phyloP scores from a whole-genome alignment of 805 yeast species.

The Yueomyces sp. region DNA sequence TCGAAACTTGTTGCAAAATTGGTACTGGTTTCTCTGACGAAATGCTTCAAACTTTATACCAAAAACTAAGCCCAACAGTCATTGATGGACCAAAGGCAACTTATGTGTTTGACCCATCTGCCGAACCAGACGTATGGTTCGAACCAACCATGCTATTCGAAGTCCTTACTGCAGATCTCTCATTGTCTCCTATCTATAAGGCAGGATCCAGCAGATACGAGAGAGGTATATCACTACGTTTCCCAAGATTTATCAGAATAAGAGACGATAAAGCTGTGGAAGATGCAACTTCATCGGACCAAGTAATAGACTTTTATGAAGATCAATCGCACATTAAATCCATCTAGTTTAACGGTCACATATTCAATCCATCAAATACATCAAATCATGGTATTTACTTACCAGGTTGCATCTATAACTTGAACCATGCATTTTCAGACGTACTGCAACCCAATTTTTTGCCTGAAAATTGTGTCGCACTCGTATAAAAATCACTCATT shows the following conservation, averaged over 20 bases:
- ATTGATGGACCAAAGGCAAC: constrained; percentile 51
- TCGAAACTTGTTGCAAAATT: constrained; percentile 89
- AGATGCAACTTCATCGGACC: constrained; percentile 78
- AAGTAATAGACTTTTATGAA: constrained; percentile 71
- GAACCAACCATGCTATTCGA: constrained; percentile 79
- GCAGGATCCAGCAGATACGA: constrained; percentile 66
- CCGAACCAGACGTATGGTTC: constrained; percentile 88
- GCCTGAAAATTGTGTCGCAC: too few species aligned
- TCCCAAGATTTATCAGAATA: constrained; percentile 72
- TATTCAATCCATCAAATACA: neutral
- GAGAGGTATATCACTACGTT: constrained; percentile 75
- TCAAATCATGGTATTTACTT: too few species aligned
- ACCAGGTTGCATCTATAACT: too few species aligned
- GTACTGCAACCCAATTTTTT: too few species aligned
- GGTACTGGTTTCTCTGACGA: constrained; percentile 97
- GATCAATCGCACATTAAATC: constrained; percentile 38
- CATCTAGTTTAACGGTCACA: neutral
- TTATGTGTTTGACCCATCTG: constrained; percentile 54
- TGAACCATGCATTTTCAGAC: too few species aligned
- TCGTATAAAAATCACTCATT: too few species aligned
- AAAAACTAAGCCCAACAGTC: constrained; percentile 54
- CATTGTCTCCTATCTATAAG: constrained; percentile 78
- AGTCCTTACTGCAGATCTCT: constrained; percentile 81
- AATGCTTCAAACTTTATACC: constrained; percentile 46
- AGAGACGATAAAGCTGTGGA: constrained; percentile 80